These are phyloP conservation scores for Triangularia setosa DNA, from an alignment of 2,329 filamentous ascomycete species.

Conservation along the genomic window DNA sequence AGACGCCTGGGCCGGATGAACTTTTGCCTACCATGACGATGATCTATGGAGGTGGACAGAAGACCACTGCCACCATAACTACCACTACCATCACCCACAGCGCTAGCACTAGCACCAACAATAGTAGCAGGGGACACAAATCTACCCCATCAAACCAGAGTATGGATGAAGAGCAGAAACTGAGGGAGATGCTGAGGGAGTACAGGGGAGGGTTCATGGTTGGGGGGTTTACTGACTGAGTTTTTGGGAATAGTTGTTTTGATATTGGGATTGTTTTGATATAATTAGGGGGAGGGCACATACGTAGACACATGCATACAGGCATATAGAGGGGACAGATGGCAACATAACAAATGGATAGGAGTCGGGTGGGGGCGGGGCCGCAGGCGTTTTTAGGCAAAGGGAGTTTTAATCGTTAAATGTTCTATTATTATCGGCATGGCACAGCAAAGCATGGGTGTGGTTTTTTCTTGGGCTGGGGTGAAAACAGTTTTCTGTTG, in stretches of 20 bases:
- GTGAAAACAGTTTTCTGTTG: neutral
- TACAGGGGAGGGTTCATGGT: neutral
- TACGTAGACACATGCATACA: too few species aligned
- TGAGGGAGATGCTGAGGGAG: neutral
- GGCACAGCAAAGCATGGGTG: neutral
- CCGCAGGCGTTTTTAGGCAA: too few species aligned
- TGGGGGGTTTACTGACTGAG: neutral
- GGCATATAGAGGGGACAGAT: neutral
- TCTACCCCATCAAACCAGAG: neutral
- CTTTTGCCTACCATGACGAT: neutral
- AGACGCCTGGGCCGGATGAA: conserved; percentile 23
- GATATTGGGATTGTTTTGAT: neutral
- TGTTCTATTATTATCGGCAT: neutral
- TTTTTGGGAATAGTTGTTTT: neutral
- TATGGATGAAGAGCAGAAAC: neutral
- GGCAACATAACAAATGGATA: neutral
- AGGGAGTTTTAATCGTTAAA: neutral
- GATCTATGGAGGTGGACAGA: too few species aligned
- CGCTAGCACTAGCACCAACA: neutral
- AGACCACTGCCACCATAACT: neutral
- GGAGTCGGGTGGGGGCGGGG: neutral
- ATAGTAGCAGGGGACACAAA: neutral
- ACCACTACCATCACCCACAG: neutral
- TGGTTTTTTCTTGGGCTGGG: neutral
- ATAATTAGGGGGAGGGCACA: neutral